Conservation (phyloP, 306 rosid genomes). For the Senna siamea region DNA sequence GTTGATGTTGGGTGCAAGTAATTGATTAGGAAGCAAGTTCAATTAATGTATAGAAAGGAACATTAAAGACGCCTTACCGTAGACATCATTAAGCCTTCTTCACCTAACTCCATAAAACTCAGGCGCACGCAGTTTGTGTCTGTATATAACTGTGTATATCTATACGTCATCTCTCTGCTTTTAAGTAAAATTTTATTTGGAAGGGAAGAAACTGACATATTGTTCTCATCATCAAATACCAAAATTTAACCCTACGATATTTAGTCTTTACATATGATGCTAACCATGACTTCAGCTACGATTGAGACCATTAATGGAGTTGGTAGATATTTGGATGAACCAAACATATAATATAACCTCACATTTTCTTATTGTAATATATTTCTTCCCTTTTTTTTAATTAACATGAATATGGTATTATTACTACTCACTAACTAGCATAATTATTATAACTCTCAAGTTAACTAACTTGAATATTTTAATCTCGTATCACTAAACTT, state of each 20-base stretch:
- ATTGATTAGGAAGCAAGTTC: background rate
- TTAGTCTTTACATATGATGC: conserved; percentile 45
- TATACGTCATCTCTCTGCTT: conserved; percentile 35
- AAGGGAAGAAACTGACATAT: conserved; percentile 39
- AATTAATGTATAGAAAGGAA: too few species aligned
- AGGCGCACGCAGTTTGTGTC: conserved; percentile 42
- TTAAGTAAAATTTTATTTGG: conserved; percentile 29
- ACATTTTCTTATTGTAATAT: too few species aligned
- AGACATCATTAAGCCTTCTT: background rate
- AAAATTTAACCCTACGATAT: conserved; percentile 30
- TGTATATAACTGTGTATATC: too few species aligned
- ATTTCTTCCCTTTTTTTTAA: too few species aligned
- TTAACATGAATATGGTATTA: too few species aligned
- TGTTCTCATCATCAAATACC: conserved; percentile 13
- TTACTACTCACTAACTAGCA: too few species aligned
- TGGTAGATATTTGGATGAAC: conserved; percentile 37
- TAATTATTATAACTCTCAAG: too few species aligned
- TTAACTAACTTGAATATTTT: too few species aligned
- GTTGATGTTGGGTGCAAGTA: too few species aligned
- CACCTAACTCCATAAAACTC: conserved; percentile 37
- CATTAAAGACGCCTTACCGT: background rate
- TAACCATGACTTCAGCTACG: conserved; percentile 58
- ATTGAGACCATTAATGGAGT: conserved; percentile 47
- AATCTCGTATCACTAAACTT: too few species aligned
- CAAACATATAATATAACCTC: background rate